Base-by-base conservation (phyloP, 305 asterid genomes). In the Fraxinus greggii region DNA sequence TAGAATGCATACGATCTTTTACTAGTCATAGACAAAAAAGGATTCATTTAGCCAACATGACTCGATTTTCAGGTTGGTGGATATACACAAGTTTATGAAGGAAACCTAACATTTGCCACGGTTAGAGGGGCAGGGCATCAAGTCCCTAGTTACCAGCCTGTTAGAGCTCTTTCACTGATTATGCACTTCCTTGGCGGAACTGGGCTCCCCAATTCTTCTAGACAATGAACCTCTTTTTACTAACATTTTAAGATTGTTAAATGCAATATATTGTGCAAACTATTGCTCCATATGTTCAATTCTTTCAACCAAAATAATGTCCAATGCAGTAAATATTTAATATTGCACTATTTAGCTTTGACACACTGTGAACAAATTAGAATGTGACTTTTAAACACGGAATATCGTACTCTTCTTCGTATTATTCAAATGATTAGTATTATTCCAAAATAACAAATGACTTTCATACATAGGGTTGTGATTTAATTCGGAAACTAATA, bases 81-180 rank as follows among this genome's bases (percentile, higher is more conserved):
- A 40, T 94, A 89, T 24, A 79, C 94, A 54, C 88, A 89, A 84
- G 89, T 83, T 12, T 92, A 91, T 10, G 38, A 87, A 74, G 86
- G 86, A 2, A 86, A 92, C 59, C 10, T 94, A 65, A 92, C 93
- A 82, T 94, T 92, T 89, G 95, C 90, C 0, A 93, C 95, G 2
- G 90, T 92, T 1, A 85, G 95, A 88, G 97, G 94, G 33, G 96
- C 98, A 36, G 97, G 97, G 1, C 97, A 94, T 72, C 90, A 91
- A 85, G 98, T 90, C 24, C 97, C 95, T 5, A 90, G 94, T 84
- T 91, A 80, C 78, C 87, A 88, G 77, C 96, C 97, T 0, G 89
- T 85, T 10, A 86, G 94, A 82, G 90, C 93, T n/a, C 88, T 93
- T 15, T 88, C 94, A 2, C 90, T 92, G 0, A 70, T 89, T 76